Conservation (phyloP, 176 grass and related monocot genomes). For the Dactylis glomerata region DNA sequence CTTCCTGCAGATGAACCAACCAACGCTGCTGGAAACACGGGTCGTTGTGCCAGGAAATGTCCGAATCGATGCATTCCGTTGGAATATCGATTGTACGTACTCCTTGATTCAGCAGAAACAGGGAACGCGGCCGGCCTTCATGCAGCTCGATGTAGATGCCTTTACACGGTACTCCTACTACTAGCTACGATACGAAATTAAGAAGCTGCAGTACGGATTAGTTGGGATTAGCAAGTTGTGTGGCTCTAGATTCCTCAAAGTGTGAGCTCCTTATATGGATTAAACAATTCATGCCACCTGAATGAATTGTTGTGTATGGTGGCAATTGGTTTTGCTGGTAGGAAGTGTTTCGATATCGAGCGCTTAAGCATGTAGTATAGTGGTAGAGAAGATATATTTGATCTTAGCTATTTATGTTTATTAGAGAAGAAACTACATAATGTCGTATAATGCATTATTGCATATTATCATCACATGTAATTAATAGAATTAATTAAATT, state of each 20-base stretch:
- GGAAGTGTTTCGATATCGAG: too few relatives aligned
- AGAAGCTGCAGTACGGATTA: neutral
- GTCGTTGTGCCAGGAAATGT: slow-evolving; percentile 17
- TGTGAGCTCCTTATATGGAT: neutral
- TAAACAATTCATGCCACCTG: neutral
- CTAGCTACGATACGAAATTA: neutral
- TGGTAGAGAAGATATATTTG: too few relatives aligned
- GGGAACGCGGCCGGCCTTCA: neutral
- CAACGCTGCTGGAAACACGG: slow-evolving; percentile 30
- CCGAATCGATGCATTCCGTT: neutral
- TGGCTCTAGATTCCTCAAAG: slow-evolving; percentile 21
- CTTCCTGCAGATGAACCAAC: neutral
- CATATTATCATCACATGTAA: too few relatives aligned
- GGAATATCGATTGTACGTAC: neutral
- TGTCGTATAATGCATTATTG: too few relatives aligned
- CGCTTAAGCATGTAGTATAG: too few relatives aligned
- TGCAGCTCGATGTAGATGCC: neutral
- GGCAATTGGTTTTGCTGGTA: too few relatives aligned
- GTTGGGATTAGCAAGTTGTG: slow-evolving; percentile 8
- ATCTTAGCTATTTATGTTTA: too few relatives aligned
- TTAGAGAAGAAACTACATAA: too few relatives aligned
- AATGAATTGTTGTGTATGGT: too few relatives aligned
- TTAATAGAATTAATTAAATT: too few relatives aligned
- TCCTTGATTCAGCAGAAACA: neutral
- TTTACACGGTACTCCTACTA: neutral